Conservation (phyloP, 225 moss, liverwort and hornwort species). For the Polytrichum formosum region DNA sequence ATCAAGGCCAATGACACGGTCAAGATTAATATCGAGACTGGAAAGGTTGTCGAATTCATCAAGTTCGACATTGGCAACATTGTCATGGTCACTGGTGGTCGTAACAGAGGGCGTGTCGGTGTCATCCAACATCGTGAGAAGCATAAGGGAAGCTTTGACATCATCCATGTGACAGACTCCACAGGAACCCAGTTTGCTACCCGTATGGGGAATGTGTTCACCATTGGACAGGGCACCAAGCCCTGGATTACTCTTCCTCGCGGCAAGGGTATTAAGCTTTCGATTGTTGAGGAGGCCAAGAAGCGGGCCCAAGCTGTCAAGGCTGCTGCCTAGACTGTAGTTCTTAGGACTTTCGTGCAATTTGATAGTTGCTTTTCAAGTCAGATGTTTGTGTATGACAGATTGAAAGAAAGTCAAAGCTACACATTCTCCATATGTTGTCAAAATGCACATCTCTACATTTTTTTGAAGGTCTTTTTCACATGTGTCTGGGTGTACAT, state of each 20-base stretch:
- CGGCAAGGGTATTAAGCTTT: constrained; percentile 95
- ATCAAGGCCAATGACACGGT: constrained; percentile 91
- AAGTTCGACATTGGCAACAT: constrained; percentile 93
- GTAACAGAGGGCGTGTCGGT: constrained; percentile 91
- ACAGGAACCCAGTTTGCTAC: constrained; percentile 86
- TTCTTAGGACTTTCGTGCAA: constrained; percentile 9
- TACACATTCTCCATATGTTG: neutral
- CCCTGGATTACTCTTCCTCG: constrained; percentile 84
- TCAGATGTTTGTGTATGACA: constrained; percentile 16
- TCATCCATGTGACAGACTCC: constrained; percentile 78
- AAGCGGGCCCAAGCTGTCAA: constrained; percentile 62
- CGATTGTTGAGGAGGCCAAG: constrained; percentile 72
- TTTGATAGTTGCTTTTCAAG: constrained; percentile 9
- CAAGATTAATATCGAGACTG: constrained; percentile 86
- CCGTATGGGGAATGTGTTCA: constrained; percentile 92
- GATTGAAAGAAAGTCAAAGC: constrained; percentile 23
- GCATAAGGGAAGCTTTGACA: constrained; percentile 96
- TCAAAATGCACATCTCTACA: no score
- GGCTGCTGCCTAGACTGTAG: constrained; percentile 45
- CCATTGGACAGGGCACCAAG: constrained; percentile 72
- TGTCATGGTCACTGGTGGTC: constrained; percentile 89
- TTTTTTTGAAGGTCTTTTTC: no score
- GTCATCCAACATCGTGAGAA: constrained; percentile 92
- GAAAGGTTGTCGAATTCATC: constrained; percentile 85
- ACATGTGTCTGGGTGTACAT: no score